Base-by-base conservation (phyloP, 352 stramenopile species). In the Phytophthora ohioensis region DNA sequence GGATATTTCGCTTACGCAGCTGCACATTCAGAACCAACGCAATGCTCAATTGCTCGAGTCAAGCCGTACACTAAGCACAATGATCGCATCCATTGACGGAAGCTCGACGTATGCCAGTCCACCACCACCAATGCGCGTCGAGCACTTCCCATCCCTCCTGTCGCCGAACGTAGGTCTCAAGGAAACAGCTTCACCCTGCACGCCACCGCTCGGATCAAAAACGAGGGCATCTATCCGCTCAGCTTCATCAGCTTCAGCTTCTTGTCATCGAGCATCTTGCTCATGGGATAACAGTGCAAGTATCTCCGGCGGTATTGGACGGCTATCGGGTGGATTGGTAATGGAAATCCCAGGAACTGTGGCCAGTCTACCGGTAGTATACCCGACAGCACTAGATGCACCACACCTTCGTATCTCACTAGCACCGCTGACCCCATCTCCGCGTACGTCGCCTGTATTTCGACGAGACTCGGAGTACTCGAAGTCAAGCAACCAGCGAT, bases 61-160 rank as follows among this genome's bases (percentile, higher is more conserved):
- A 0, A 79, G 61, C 30, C 63, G 67, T 8, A 90, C 78, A 6
- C 35, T 78, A 4, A 92, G 80, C 36, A 87, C 83, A 1, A 74
- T 90, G 57, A 32, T 91, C 6, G 82, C 84, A 27, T 90, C 82
- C 12, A 69, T 90, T 17, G 82, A 91, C 17, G 61, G 73, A 0
- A 61, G 54, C 10, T 39, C 56, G 5, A 71, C 67, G 12, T 57
- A 54, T 42, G 48, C 57, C 35, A 77, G 80, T 41, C 66, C 67
- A 31, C 53, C 69, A 31, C 53, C 63, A 12, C 49, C 74, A 64
- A 64, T 69, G 46, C 41, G 35, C 58, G 46, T 65, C 34, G 46
- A 69, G 47, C 31, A 57, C 34, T 45, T 78, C 54, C n/a, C 52
- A 55, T 55, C 66, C 32, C 62, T 51, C n/a, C 17, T 67, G 65